These are phyloP conservation scores for Parascedosporium putredinis DNA, from an alignment of 2,329 filamentous ascomycete species.

Conservation along the genomic window DNA sequence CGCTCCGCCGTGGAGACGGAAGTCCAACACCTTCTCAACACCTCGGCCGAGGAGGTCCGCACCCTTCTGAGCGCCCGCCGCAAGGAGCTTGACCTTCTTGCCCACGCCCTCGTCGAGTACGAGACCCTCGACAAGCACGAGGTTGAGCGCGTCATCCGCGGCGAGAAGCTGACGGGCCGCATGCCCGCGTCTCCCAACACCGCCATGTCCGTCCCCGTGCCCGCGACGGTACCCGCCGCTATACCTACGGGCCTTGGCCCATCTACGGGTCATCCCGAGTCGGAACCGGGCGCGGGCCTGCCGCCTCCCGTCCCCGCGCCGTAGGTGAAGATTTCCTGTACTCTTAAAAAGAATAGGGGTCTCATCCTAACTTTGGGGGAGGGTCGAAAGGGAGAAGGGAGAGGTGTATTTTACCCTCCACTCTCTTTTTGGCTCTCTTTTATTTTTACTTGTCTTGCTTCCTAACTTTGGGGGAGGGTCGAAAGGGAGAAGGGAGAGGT, in stretches of 20 bases:
- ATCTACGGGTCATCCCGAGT: neutral
- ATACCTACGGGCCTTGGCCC: neutral
- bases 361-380: no score
- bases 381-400: no score
- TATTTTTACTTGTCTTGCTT: no score
- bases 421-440: no score
- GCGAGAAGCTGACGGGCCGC: constrained; percentile 68
- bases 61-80: constrained; percentile 64
- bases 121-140: constrained; percentile 85
- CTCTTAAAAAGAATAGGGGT: no score
- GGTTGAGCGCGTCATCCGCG: constrained; percentile 79
- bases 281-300: neutral
- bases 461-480: no score
- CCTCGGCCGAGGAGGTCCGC: constrained; percentile 64
- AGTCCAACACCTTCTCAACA: constrained; percentile 74
- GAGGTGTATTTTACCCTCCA: no score
- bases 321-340: no score
- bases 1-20: constrained; percentile 80
- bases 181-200: constrained; percentile 30
- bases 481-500: no score
- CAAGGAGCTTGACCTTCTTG: constrained; percentile 77
- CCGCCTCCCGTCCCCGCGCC: neutral
- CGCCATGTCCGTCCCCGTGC: constrained; percentile 11
- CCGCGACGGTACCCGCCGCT: neutral
- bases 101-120: constrained; percentile 84